Base-by-base conservation (phyloP, 345 rosid species). In the Eucalyptus cloeziana region DNA sequence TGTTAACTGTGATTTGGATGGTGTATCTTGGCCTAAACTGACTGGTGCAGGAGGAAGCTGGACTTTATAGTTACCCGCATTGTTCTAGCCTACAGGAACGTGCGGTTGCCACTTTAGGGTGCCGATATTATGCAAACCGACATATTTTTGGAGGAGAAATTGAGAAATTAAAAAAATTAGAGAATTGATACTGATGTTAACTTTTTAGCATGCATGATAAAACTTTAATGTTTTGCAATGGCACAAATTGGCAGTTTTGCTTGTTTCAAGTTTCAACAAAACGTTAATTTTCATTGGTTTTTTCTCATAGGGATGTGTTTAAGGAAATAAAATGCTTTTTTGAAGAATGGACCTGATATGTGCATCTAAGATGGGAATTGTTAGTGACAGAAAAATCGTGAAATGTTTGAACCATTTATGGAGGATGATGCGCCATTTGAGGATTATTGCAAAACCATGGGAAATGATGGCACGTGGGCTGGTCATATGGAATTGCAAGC, bases 401-500 rank as follows among this genome's bases (percentile, higher is more conserved):
- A 95, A 91, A 92, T 92, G 92, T 96, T 94, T 86, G 98, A 96
- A 91, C 98, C 99, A 31, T 95, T 96, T 93, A 95, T 96, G 11
- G 98, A 97, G 94, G 99, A 97, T 91, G 98, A 96, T 60, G 92
- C 94, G 67, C 99, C 98, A 1, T 96, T 96, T 91, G 98, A 96
- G 79, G 98, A 97, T 54, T 97, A 97, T 85, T 95, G 98, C 88
- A 94, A 91, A 89, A 93, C 93, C 81, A 96, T 96, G 99, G 96
- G 92, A 49, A 92, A 92, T 45, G 99, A 97, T 92, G 98, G 99
- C 54, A 94, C 98, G 44, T 97, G 99, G 99, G 98, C 98, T 54
- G 99, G 99, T 86, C 96, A 97, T 91, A 96, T 97, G 98, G 99
- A 97, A 88, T 88, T 96, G 91, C 99, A 96, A 71, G 98, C 99